phyloP scores from a whole-genome alignment of 495 filamentous ascomycete genomes.

The Cryomyces minteri region DNA sequence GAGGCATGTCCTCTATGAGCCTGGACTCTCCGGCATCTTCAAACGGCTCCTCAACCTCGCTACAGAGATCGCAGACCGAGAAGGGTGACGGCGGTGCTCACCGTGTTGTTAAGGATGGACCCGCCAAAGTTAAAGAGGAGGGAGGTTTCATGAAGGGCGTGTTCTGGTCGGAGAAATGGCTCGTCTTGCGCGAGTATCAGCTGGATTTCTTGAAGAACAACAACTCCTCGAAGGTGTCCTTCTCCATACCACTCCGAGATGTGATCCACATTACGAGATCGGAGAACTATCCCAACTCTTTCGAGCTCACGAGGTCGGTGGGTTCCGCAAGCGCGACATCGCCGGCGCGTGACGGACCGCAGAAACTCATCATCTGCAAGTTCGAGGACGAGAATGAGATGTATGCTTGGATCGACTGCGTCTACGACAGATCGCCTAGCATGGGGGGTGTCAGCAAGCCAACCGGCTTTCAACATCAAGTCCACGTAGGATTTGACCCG shows the following conservation, averaged over 20 bases:
- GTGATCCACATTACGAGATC: constrained; percentile 72
- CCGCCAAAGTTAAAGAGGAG: constrained; percentile 74
- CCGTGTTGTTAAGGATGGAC: constrained; percentile 73
- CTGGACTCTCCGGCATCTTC: constrained; percentile 49
- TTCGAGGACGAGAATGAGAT: constrained; percentile 90
- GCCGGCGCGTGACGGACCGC: constrained; percentile 52
- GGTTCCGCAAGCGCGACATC: constrained; percentile 36
- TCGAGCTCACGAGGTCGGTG: constrained; percentile 66
- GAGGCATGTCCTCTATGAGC: constrained; percentile 59
- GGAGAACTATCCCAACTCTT: constrained; percentile 70
- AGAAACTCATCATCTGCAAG: constrained; percentile 66
- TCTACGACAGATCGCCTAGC: constrained; percentile 86
- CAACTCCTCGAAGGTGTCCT: constrained; percentile 53
- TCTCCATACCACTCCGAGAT: constrained; percentile 64
- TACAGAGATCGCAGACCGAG: constrained; percentile 36
- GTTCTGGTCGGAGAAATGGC: constrained; percentile 80
- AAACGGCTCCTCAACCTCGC: constrained; percentile 35
- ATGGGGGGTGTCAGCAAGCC: constrained; percentile 98
- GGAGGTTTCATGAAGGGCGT: constrained; percentile 46
- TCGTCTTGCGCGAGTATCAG: constrained; percentile 73
- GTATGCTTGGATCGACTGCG: constrained; percentile 96
- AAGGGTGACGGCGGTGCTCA: constrained; percentile 39
- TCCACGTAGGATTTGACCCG: constrained; percentile 95
- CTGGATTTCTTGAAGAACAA: constrained; percentile 87
- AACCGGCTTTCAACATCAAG: constrained; percentile 88